Percentiles rank a stretch among this genome's conserved stretches.
Conservation (phyloP, 164 flowering plant species). For the Litsea cubeba region DNA sequence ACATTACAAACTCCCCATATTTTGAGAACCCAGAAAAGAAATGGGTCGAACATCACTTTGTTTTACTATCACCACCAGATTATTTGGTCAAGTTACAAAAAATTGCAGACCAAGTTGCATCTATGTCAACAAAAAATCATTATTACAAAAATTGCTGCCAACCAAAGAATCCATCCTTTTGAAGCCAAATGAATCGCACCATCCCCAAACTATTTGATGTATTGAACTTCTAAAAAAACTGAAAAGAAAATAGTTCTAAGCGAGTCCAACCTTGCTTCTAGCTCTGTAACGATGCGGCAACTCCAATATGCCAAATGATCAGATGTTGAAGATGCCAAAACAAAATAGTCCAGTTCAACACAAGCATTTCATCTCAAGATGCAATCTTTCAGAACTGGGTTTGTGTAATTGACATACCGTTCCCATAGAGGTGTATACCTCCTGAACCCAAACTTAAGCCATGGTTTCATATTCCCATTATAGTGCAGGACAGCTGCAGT, state of each 20-base stretch:
- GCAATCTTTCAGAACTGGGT: conserved; percentile 54
- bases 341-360: not conserved
- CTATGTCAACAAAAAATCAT: conserved; percentile 17
- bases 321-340: conserved; percentile 8
- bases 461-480: conserved; percentile 87
- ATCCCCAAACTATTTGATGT: conserved; percentile 16
- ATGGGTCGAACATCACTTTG: not conserved
- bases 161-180: conserved; percentile 26
- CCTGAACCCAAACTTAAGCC: conserved; percentile 59
- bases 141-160: conserved; percentile 36
- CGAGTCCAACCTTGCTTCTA: conserved; percentile 26
- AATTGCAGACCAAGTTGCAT: conserved; percentile 10
- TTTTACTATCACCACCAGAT: conserved; percentile 15
- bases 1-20: too few species aligned
- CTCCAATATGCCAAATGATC: not conserved
- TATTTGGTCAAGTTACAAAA: conserved; percentile 18
- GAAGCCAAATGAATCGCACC: conserved; percentile 24
- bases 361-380: conserved; percentile 31
- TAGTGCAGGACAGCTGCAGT: conserved; percentile 79
- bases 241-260: conserved; percentile 15
- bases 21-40: not conserved
- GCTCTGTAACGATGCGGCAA: conserved; percentile 23
- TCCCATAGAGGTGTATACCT: conserved; percentile 74
- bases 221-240: not conserved
- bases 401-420: conserved; percentile 50